Percentiles rank a stretch among this genome's conserved stretches.
These are phyloP conservation scores for Penicillium coffeae DNA, from an alignment of 495 filamentous ascomycete genomes.

Conservation along the genomic window DNA sequence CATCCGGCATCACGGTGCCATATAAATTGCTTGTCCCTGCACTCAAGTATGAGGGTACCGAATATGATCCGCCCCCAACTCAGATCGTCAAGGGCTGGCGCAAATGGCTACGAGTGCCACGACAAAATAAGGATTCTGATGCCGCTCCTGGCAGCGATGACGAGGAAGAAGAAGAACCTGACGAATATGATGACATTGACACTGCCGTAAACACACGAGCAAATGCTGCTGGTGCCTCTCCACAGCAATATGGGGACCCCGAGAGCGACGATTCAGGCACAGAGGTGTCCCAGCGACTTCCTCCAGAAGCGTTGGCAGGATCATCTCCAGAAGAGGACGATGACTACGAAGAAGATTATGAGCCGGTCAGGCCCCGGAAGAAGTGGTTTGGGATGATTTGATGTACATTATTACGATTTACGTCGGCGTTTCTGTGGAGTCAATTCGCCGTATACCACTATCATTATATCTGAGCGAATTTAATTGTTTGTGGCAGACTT, in stretches of 20 bases:
- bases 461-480: too few relatives aligned
- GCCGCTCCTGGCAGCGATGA: neutral
- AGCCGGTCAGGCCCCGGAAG: constrained; percentile 20
- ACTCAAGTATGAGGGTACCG: constrained; percentile 51
- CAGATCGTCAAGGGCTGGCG: constrained; percentile 42
- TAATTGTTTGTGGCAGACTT: too few relatives aligned
- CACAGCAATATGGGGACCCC: constrained; percentile 12
- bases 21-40: constrained; percentile 84
- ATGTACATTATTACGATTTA: constrained; percentile 22
- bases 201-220: constrained; percentile 25
- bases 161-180: constrained; percentile 13
- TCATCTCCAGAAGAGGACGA: constrained; percentile 10
- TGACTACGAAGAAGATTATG: constrained; percentile 13
- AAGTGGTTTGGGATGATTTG: constrained; percentile 40
- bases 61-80: constrained; percentile 38
- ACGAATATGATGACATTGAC: constrained; percentile 29
- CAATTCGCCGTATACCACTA: too few relatives aligned
- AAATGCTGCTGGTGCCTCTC: constrained; percentile 12
- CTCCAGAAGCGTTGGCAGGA: constrained; percentile 14
- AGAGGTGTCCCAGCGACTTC: constrained; percentile 19
- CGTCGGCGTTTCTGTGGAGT: neutral
- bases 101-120: constrained; percentile 34
- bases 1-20: constrained; percentile 79
- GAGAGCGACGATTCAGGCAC: constrained; percentile 21
- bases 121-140: constrained; percentile 22